Conservation (phyloP, 208 protist genomes). For the Acanthamoeba healyi region DNA sequence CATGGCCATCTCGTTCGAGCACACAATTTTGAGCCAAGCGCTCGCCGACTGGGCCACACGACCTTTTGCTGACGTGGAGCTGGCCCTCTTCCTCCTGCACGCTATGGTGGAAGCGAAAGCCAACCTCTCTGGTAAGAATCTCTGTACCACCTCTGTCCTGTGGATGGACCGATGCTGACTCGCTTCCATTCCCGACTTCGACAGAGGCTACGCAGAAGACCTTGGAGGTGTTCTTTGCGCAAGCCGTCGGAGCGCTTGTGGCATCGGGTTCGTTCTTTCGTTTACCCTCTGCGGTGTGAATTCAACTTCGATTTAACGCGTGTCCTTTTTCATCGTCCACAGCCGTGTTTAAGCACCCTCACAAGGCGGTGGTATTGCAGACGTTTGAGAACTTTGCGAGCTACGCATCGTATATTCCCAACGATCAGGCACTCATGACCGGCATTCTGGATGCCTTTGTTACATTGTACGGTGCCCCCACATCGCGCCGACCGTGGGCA, state of each 20-base stretch:
- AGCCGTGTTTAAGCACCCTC: slow-evolving; percentile 67
- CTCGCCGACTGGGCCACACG: slow-evolving; percentile 16
- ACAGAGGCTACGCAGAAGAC: slow-evolving; percentile 45
- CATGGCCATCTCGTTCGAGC: slow-evolving; percentile 69
- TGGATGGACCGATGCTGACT: no score
- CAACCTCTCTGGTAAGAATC: slow-evolving; percentile 32
- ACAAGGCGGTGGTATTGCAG: slow-evolving; percentile 66
- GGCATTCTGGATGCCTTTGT: slow-evolving; percentile 57
- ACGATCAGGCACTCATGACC: slow-evolving; percentile 42
- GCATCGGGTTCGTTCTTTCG: not conserved
- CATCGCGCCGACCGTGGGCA: not conserved
- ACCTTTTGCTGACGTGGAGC: slow-evolving; percentile 40
- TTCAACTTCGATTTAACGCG: not conserved
- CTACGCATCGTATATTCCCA: slow-evolving; percentile 60
- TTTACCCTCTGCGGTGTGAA: not conserved
- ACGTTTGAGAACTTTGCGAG: slow-evolving; percentile 35
- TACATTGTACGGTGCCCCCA: slow-evolving; percentile 11
- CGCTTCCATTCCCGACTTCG: not conserved
- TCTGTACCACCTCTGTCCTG: not conserved
- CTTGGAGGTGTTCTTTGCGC: slow-evolving; percentile 44
- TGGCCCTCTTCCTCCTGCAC: slow-evolving; percentile 54
- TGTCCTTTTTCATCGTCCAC: not conserved
- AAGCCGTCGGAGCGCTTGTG: slow-evolving; percentile 24
- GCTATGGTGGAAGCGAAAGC: slow-evolving; percentile 62
- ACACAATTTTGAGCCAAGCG: slow-evolving; percentile 57